Base-by-base conservation (phyloP, 1,284 basidiomycete species). In the Schizophyllum commune region DNA sequence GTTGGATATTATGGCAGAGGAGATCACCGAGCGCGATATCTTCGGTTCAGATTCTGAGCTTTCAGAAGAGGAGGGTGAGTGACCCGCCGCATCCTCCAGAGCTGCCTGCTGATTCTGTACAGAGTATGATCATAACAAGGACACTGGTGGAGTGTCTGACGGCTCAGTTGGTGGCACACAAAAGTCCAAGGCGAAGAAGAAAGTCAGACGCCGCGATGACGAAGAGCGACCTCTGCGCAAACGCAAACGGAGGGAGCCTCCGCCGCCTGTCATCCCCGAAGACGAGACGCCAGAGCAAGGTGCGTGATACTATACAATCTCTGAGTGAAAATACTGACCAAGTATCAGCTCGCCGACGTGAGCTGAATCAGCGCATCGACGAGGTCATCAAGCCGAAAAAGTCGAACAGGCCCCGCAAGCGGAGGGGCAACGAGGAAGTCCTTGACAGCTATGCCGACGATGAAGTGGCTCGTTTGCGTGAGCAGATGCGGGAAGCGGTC, bases 371-470 rank as follows among this genome's bases (percentile, higher is more conserved):
- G 80, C 79, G 83, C 68, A 88, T 96, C 65, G 92, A 96, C 63
- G 86, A 86, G 32, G 94, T 94, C 64, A 79, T 94, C n/a, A 93
- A 93, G 73, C 79, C 86, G 6, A 88, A 89, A 69, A 90, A 89
- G 70, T 75, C 79, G 0, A 77, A 79, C 21, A 78, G 88, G 22
- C 83, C 81, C 58, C 84, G 85, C 69, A 86, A 87, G 71, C 79
- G 82, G 62, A 92, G 92, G 73, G 89, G 89, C 51, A 85, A 90
- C 60, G 91, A 94, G 13, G 91, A 85, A 64, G 79, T 80, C 1
- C 73, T 98, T 21, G 96, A 99, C 68, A 81, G 85, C 51, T 90
- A 92, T 67, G 94, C 94, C 17, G 96, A 99, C 71, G 93, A 96
- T 65, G 89, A 96, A 68, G 94, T 98, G 22, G 88, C 89, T 0